These are phyloP conservation scores for Trichoderma harzianum DNA, from an alignment of 2,329 filamentous ascomycete species.

Conservation along the genomic window DNA sequence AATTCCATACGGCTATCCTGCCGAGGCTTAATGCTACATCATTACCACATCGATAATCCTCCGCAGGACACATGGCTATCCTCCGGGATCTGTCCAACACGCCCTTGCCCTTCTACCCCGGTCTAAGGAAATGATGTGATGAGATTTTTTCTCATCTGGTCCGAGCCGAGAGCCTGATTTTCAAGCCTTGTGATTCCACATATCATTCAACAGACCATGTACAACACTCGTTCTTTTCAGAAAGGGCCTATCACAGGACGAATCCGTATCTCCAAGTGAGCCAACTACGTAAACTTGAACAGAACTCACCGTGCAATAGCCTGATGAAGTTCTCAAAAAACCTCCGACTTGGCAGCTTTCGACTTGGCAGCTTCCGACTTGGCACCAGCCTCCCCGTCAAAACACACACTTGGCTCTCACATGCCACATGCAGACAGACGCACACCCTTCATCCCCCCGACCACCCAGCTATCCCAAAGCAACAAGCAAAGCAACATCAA, in stretches of 20 bases:
- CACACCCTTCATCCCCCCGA: neutral
- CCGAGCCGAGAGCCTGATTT: neutral
- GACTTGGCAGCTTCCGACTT: neutral
- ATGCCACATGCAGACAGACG: neutral
- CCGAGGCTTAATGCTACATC: neutral
- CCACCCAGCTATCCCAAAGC: neutral
- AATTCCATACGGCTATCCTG: neutral
- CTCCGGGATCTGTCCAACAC: neutral
- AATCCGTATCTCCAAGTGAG: neutral
- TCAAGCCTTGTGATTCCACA: neutral
- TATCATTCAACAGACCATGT: neutral
- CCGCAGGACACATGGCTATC: neutral
- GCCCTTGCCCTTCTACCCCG: neutral
- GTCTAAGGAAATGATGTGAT: neutral
- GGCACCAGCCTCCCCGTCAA: neutral
- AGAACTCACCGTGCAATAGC: neutral
- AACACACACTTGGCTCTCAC: neutral
- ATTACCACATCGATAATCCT: neutral
- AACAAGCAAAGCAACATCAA: neutral
- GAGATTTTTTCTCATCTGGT: neutral
- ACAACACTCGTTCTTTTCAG: too few relatives aligned
- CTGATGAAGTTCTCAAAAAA: neutral
- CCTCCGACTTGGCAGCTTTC: conserved; percentile 1
- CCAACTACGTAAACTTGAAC: neutral
- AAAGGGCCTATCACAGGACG: neutral